Evolutionary conservation across 2,329 filamentous ascomycete genomes (phyloP).

Genomic region (Chalara sp.): DNA sequence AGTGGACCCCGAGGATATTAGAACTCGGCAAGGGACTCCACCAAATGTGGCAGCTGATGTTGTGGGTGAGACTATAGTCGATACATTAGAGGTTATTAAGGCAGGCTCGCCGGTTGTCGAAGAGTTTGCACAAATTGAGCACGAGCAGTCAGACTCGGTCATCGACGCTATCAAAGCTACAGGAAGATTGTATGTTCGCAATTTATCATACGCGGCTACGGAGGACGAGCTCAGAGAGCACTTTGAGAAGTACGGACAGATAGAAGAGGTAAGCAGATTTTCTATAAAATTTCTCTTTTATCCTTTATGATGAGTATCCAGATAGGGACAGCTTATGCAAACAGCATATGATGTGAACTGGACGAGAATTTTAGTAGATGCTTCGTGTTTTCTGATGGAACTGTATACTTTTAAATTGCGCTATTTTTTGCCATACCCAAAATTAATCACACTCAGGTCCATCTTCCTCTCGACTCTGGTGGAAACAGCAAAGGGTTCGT

Average conservation of each 20-base stretch:
- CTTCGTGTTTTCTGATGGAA: conserved; percentile 70
- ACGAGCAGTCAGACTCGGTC: conserved; percentile 26
- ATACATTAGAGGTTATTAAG: conserved; percentile 1
- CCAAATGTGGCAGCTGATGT: conserved; percentile 13
- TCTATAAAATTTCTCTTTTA: conserved; percentile 18
- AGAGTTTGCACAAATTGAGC: conserved; percentile 20
- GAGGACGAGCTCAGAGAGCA: conserved; percentile 69
- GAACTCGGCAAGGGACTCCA: conserved; percentile 13
- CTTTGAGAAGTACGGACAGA: conserved; percentile 65
- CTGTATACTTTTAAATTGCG: conserved; percentile 9
- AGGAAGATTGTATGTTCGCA: conserved; percentile 79
- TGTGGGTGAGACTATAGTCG: conserved; percentile 8
- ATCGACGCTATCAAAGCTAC: conserved; percentile 63
- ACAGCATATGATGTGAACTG: conserved; percentile 84
- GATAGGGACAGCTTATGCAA: conserved; percentile 99
- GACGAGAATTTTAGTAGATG: conserved; percentile 99
- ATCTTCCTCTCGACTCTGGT: conserved; percentile 69
- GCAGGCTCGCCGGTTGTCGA: conserved; percentile 5
- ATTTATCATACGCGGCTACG: conserved; percentile 73
- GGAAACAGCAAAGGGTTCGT: conserved; percentile 84
- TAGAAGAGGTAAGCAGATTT: conserved; percentile 73
- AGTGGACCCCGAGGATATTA: conserved; percentile 46
- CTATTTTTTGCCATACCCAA: conserved; percentile 27
- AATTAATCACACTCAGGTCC: conserved; percentile 58
- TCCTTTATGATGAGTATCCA: conserved; percentile 82